Conservation (phyloP, 768 basidiomycete genomes). For the Leccinum truebloodii region DNA sequence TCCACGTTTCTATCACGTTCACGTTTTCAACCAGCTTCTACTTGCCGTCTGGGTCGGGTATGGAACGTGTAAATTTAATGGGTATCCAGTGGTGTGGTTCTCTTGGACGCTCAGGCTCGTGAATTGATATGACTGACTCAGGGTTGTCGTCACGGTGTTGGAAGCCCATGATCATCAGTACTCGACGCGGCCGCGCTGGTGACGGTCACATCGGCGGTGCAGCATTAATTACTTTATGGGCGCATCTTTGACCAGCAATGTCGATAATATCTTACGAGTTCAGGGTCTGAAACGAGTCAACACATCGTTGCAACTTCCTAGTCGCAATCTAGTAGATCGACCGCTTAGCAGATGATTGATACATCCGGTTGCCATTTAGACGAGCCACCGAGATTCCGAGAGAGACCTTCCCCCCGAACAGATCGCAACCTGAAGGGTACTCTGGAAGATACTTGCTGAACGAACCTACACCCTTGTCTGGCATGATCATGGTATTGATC, state of each 20-base stretch:
- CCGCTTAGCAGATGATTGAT: neutral
- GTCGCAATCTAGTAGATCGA: neutral
- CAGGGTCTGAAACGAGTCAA: neutral
- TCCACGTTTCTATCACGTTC: neutral
- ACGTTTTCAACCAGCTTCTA: neutral
- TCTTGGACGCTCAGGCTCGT: too few species aligned
- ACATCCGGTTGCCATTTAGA: neutral
- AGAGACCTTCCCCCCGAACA: neutral
- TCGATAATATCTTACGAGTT: neutral
- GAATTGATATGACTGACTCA: neutral
- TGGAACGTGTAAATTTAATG: too few species aligned
- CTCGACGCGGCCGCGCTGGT: neutral
- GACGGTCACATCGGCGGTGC: neutral
- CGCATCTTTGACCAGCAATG: neutral
- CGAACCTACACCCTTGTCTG: neutral
- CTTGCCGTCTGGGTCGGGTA: neutral
- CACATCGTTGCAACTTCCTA: neutral
- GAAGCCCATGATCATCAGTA: neutral
- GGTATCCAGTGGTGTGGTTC: too few species aligned
- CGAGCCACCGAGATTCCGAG: neutral
- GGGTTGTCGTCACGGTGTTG: neutral
- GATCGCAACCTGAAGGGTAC: neutral
- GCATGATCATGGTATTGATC: neutral
- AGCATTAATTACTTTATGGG: neutral
- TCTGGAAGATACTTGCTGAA: neutral